These are phyloP conservation scores for Blastocystis hominis DNA, from an alignment of 352 stramenopile species.

Conservation along the genomic window DNA sequence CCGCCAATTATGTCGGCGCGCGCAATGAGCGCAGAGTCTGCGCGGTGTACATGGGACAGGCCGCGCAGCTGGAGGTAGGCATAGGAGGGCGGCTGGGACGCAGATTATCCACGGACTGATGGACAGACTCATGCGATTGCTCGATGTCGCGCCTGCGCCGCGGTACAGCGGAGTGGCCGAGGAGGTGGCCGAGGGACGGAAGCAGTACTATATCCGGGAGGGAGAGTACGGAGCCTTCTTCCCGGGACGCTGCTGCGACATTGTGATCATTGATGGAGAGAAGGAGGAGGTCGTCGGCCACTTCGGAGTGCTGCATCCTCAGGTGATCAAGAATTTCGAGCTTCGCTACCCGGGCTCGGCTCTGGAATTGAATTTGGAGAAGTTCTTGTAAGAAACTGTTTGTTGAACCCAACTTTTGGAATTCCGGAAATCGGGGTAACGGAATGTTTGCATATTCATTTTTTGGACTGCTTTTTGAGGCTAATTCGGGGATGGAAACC, in stretches of 20 bases:
- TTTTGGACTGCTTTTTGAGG: background rate
- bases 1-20: constrained; percentile 77
- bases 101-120: constrained; percentile 91
- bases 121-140: constrained; percentile 92
- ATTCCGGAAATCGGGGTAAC: background rate
- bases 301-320: constrained; percentile 93
- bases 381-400: constrained; percentile 70
- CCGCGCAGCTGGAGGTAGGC: constrained; percentile 85
- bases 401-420: background rate
- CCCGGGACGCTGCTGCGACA: constrained; percentile 82
- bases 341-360: constrained; percentile 86
- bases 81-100: background rate
- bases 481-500: background rate
- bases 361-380: constrained; percentile 93
- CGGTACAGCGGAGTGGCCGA: constrained; percentile 68
- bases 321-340: constrained; percentile 93
- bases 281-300: constrained; percentile 74
- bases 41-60: constrained; percentile 87
- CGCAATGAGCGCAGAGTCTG: constrained; percentile 87
- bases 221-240: constrained; percentile 77
- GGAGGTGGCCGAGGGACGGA: constrained; percentile 67
- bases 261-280: constrained; percentile 76
- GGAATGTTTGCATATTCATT: background rate
- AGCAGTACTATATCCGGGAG: constrained; percentile 71
- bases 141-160: constrained; percentile 76